These are phyloP conservation scores for Eucalyptus pauciflora DNA, from an alignment of 345 rosid species.

Conservation along the genomic window DNA sequence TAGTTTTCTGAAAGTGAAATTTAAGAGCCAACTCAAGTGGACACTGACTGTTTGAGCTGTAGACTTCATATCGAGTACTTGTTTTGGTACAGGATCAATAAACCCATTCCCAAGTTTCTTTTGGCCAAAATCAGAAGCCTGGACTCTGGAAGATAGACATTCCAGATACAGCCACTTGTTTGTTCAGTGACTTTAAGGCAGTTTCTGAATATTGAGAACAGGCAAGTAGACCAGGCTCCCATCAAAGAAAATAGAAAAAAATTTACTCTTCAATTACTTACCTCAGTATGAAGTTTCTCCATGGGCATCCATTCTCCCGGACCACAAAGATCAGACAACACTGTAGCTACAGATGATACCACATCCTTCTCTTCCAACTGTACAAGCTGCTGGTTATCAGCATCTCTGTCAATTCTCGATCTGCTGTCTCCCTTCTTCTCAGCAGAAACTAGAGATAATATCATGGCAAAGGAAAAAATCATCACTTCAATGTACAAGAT, in stretches of 20 bases:
- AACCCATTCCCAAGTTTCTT: background rate
- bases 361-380: conserved; percentile 97
- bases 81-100: background rate
- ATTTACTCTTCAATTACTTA: conserved; percentile 8
- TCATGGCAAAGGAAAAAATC: conserved; percentile 1
- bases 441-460: conserved; percentile 11
- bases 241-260: background rate
- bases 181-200: background rate
- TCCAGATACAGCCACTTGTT: background rate
- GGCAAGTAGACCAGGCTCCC: background rate
- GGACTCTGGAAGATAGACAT: background rate
- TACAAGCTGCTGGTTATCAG: conserved; percentile 88
- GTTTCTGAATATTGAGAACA: background rate
- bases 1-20: background rate
- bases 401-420: conserved; percentile 72
- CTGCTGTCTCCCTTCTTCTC: conserved; percentile 88
- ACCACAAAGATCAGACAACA: conserved; percentile 94
- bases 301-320: conserved; percentile 99
- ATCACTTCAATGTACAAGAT: background rate
- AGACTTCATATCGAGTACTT: background rate
- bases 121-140: background rate
- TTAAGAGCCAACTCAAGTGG: background rate
- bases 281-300: conserved; percentile 92
- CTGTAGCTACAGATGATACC: conserved; percentile 96
- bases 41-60: background rate